Evolutionary conservation across 1,284 basidiomycete species (phyloP), one percentile per base, ranked within the genome.

Genomic region (Vanrija sp.): DNA sequence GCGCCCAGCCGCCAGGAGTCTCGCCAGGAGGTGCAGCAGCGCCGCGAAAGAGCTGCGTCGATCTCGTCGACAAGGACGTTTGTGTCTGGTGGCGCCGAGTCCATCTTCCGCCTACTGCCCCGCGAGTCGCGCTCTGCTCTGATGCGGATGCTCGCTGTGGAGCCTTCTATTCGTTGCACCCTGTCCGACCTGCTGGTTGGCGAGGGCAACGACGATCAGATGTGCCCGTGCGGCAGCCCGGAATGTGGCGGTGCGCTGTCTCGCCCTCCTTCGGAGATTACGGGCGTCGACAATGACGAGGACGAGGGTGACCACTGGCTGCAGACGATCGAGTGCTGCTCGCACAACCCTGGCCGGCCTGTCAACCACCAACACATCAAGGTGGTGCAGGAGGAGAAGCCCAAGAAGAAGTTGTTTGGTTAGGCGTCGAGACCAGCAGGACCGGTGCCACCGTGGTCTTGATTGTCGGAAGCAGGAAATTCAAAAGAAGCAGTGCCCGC

Each of bases 81-180:
- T 82, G 82, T 87, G 73, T 82, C 79, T 9, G 89, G 87, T 43
- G 89, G 90, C 8, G 87, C 91, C n/a, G 95, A 98, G 76, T 93
- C 90, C 29, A 96, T 98, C 71, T 98, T 98, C 83, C 85, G 93
- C n/a, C 81, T 98, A 6, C 81, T 98, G 19, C 95, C 95, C 6
- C 87, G 95, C 57, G 95, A 98, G 78, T 87, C 90, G 16, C 84
- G 93, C 43, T 82, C 86, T 15, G 91, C 90, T 10, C 81, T 98
- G 52, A 87, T 91, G 58, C 85, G 94, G 52, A 98, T 98, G 96
- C 82, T 98, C 66, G 87, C 86, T 59, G 84, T 98, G 52, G 93
- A 98, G 73, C 91, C 94, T 1, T 80, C 82, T 9, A 84, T 88
- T 52, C 86, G 96, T 38, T 96, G 91, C 74, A 98, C 96, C 25